Evolutionary conservation across 768 basidiomycete genomes (phyloP).

Genomic region (Leccinum subtestaceum): DNA sequence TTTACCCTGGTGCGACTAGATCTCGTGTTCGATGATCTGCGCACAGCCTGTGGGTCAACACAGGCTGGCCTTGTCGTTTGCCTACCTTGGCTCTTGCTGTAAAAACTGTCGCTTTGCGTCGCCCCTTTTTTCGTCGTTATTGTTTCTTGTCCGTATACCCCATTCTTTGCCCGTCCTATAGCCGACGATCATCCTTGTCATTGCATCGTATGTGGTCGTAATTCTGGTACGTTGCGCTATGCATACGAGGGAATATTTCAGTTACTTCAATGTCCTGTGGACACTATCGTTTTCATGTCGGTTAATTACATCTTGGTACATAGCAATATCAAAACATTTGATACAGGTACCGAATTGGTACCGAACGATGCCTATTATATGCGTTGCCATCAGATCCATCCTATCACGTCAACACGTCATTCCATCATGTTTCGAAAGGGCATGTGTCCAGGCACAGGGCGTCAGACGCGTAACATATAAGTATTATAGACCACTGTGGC

Average conservation of each 20-base stretch:
- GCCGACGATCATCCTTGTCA: slow-evolving; percentile 7
- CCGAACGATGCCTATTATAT: not conserved
- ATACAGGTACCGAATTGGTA: not conserved
- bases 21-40: not conserved
- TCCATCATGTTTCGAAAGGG: not conserved
- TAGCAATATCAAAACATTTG: not conserved
- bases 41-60: slow-evolving; percentile 14
- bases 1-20: slow-evolving; percentile 52
- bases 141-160: slow-evolving; percentile 25
- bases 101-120: slow-evolving; percentile 3
- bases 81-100: not conserved
- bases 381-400: not conserved
- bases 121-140: slow-evolving; percentile 2
- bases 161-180: slow-evolving; percentile 1
- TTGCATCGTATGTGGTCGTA: slow-evolving; percentile 25
- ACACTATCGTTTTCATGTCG: not conserved
- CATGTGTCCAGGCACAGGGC: not conserved
- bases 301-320: not conserved
- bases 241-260: slow-evolving; percentile 20
- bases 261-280: slow-evolving; percentile 15
- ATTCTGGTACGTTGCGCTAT: slow-evolving; percentile 26
- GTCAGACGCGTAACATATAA: not conserved
- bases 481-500: not conserved
- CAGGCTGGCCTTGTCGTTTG: slow-evolving; percentile 30
- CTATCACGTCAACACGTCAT: not conserved